Evolutionary conservation across 2,329 filamentous ascomycete species (phyloP).

Genomic region (Aureobasidium uvarum): DNA sequence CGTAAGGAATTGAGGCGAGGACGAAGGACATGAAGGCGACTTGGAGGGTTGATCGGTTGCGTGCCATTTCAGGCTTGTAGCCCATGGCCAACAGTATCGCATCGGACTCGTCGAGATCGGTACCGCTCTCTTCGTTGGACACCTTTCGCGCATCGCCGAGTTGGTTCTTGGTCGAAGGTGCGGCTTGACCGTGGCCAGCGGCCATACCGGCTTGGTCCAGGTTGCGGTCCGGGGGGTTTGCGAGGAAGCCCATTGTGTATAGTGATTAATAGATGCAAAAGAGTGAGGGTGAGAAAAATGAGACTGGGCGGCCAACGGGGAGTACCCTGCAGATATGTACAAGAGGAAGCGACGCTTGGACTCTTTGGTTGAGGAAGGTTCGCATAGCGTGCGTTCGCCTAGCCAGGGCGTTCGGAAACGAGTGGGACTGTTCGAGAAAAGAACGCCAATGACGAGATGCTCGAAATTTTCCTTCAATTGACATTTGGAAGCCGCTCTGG

Average conservation of each 20-base stretch:
- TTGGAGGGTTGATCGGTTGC: conserved; percentile 65
- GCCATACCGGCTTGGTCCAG: conserved; percentile 24
- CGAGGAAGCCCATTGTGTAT: conserved; percentile 13
- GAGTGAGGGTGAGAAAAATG: not conserved
- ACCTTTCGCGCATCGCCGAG: conserved; percentile 4
- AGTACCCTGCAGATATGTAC: conserved; percentile 5
- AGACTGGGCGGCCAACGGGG: conserved; percentile 1
- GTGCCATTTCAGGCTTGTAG: conserved; percentile 63
- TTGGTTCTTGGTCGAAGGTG: conserved; percentile 4
- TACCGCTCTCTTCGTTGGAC: conserved; percentile 12
- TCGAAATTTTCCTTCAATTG: not conserved
- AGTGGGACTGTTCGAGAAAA: conserved; percentile 11
- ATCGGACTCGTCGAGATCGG: conserved; percentile 52
- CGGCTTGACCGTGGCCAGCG: conserved; percentile 10
- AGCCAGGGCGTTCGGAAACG: conserved; percentile 13
- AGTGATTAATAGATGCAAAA: not conserved
- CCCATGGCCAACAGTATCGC: conserved; percentile 63
- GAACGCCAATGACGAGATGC: conserved; percentile 15
- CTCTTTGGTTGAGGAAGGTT: conserved; percentile 13
- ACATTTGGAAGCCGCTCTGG: not conserved
- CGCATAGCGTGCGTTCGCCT: conserved; percentile 18
- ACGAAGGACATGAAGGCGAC: conserved; percentile 76
- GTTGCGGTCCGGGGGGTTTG: conserved; percentile 22
- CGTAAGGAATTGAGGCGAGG: conserved; percentile 71
- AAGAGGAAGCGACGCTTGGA: conserved; percentile 15